Evolutionary conservation across 2,329 filamentous ascomycete species (phyloP), one percentile per base, ranked within the genome.

Genomic region (Aureobasidium sp.): DNA sequence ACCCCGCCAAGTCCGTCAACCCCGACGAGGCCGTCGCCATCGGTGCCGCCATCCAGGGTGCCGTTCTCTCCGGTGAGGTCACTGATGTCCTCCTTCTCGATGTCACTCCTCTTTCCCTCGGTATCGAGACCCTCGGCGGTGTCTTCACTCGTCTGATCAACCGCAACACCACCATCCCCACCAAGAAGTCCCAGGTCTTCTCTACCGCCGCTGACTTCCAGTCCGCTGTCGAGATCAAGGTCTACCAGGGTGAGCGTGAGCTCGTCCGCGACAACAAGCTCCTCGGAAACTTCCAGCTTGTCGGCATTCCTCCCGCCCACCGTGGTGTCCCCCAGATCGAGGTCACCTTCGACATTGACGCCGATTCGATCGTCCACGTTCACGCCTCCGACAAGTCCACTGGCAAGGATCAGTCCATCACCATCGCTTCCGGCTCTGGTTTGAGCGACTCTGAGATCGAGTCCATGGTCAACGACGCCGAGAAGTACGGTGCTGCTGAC

Each of bases 1-100:
- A 98, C 86, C 88, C 96, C 63, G 91, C 97, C 84, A 97, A 96
- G 78, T 93, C 88, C 80, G 97, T 97, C 79, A 98, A 98, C 84
- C 93, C 93, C 66, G 93, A 98, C 71, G 93, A 98, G 81, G 93
- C 93, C 64, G 93, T 98, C 68, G 93, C 93, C 66, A 96, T 96
- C 76, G 93, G 93, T 84, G 93, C 93, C 62, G 93, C 93, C 65
- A 91, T 98, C 59, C 93, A 98, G 79, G 93, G 91, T 63, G 93
- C 90, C 84, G 95, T 98, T 71, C 85, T 98, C 61, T 96, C 91
- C 55, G 93, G 93, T 72, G 95, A 96, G 85, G 93, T 93, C 64
- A 93, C 88, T 59, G 93, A 97, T 71, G 86, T 98, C 61, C 85
- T 98, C 59, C 85, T 98, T 59, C 82, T 98, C 68, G 93, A 98